Evolutionary conservation across 2,329 filamentous ascomycete species (phyloP).

Genomic region (Hypoxylon sp.): DNA sequence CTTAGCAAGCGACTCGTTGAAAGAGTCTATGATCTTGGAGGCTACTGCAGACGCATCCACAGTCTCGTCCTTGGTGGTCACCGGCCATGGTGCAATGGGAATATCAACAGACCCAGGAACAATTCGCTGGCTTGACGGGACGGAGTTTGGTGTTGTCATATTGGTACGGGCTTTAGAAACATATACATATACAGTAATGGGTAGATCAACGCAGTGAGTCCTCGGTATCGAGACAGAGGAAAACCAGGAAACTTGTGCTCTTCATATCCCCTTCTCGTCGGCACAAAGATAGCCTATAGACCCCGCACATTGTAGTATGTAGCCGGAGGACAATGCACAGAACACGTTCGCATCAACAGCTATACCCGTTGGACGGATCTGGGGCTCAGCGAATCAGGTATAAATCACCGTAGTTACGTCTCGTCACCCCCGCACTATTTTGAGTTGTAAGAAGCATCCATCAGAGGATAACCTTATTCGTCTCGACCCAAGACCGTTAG

Average conservation of each 20-base stretch:
- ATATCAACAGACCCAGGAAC: slow-evolving; percentile 58
- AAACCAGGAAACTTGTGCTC: not conserved
- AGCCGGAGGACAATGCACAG: slow-evolving; percentile 9
- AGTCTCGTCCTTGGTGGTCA: slow-evolving; percentile 53
- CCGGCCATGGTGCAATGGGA: slow-evolving; percentile 60
- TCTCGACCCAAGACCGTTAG: not conserved
- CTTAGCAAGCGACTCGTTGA: slow-evolving; percentile 58
- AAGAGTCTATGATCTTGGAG: slow-evolving; percentile 54
- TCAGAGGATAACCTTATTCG: slow-evolving; percentile 11
- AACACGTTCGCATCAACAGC: slow-evolving; percentile 1
- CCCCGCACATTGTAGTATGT: slow-evolving; percentile 33
- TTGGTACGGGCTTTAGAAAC: not conserved
- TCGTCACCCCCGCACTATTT: slow-evolving; percentile 37
- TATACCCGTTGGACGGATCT: slow-evolving; percentile 2
- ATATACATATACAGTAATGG: not conserved
- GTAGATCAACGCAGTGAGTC: not conserved
- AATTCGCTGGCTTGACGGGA: slow-evolving; percentile 52
- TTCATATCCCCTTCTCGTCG: slow-evolving; percentile 14
- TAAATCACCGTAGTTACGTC: slow-evolving; percentile 21
- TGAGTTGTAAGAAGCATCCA: slow-evolving; percentile 3
- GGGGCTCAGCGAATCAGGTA: slow-evolving; percentile 23
- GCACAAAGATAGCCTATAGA: slow-evolving; percentile 9
- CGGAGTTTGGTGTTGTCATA: slow-evolving; percentile 31
- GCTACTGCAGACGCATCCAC: slow-evolving; percentile 58
- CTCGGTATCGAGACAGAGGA: not conserved